These are phyloP conservation scores for Oryza glaberrima DNA, from an alignment of 176 grass and related monocot species.

Conservation along the genomic window DNA sequence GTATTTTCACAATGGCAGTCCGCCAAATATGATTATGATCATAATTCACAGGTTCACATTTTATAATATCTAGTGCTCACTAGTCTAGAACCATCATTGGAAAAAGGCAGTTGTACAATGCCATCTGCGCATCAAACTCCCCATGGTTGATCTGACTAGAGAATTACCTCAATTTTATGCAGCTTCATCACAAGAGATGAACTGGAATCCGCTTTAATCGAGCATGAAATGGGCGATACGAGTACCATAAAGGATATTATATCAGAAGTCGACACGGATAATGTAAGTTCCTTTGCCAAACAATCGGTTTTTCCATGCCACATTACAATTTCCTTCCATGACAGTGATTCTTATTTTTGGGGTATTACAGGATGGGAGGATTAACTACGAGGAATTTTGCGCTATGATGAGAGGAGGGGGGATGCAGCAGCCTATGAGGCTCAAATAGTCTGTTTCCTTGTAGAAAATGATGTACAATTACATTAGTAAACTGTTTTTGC, in stretches of 20 bases:
- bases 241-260: conserved; percentile 95
- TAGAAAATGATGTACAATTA: conserved; percentile 40
- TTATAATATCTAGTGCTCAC: conserved; percentile 17
- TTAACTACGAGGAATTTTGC: conserved; percentile 97
- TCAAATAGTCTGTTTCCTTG: conserved; percentile 54
- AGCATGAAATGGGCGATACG: conserved; percentile 89
- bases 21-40: background rate
- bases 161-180: conserved; percentile 35
- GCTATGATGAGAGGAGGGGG: conserved; percentile 99
- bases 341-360: conserved; percentile 35
- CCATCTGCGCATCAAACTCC: conserved; percentile 10
- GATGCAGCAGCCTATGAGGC: conserved; percentile 74
- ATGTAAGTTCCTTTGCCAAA: conserved; percentile 52
- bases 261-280: conserved; percentile 91
- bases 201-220: conserved; percentile 83
- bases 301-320: background rate
- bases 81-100: background rate
- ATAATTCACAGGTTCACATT: conserved; percentile 8
- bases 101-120: background rate
- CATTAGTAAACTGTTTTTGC: conserved; percentile 31
- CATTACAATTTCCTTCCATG: background rate
- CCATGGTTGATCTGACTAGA: conserved; percentile 24
- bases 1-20: background rate
- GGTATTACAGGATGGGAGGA: conserved; percentile 81
- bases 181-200: conserved; percentile 98